phyloP scores from a whole-genome alignment of 2,329 filamentous ascomycete species.

The Penicillium polonicum region DNA sequence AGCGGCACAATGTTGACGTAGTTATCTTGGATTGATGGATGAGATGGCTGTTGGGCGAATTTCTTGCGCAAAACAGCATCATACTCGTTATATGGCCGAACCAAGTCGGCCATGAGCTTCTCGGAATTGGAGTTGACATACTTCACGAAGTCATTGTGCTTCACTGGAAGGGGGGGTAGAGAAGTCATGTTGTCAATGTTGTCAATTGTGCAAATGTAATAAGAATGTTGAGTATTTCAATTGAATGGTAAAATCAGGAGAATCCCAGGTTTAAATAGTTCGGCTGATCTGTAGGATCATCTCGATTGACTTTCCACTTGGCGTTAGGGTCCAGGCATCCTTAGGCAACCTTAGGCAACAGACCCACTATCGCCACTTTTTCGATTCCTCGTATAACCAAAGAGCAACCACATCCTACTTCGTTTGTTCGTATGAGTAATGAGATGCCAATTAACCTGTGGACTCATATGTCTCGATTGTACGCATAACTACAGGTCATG shows the following conservation, averaged over 20 bases:
- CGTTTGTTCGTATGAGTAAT: neutral
- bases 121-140: slow-evolving; percentile 28
- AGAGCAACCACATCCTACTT: neutral
- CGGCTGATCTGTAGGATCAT: neutral
- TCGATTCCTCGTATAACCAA: neutral
- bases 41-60: slow-evolving; percentile 41
- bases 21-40: slow-evolving; percentile 30
- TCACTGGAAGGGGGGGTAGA: slow-evolving; percentile 30
- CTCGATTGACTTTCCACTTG: neutral
- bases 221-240: neutral
- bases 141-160: slow-evolving; percentile 29
- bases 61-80: slow-evolving; percentile 38
- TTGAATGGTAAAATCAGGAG: neutral
- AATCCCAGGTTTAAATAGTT: neutral
- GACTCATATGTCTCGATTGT: neutral
- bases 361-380: neutral
- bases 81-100: slow-evolving; percentile 39
- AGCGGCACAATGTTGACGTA: slow-evolving; percentile 38
- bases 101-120: slow-evolving; percentile 29
- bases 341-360: slow-evolving; percentile 10
- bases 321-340: slow-evolving; percentile 2
- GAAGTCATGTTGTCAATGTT: slow-evolving; percentile 12
- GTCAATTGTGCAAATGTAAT: neutral
- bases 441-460: neutral
- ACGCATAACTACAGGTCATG: neutral